phyloP scores from a whole-genome alignment of 2,329 filamentous ascomycete genomes.

The Penicillium sclerotiorum region DNA sequence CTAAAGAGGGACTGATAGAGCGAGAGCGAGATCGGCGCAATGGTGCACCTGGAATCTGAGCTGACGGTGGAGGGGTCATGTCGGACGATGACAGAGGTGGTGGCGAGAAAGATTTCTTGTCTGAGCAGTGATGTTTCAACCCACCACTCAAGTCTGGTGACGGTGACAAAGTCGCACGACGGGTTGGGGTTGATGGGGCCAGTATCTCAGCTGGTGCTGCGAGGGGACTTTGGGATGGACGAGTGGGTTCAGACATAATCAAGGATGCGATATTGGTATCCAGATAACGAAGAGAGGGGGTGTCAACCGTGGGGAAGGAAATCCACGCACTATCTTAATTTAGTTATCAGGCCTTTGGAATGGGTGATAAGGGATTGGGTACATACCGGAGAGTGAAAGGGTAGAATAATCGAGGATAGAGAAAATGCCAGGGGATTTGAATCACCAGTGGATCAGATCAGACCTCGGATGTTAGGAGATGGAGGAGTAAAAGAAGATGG shows the following conservation, averaged over 20 bases:
- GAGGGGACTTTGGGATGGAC: constrained; percentile 38
- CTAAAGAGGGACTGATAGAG: constrained; percentile 33
- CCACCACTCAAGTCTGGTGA: constrained; percentile 39
- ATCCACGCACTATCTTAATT: constrained; percentile 26
- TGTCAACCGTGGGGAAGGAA: constrained; percentile 19
- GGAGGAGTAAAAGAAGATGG: constrained; percentile 9
- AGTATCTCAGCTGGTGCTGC: constrained; percentile 43
- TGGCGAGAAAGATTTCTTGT: constrained; percentile 43
- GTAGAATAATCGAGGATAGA: too few relatives aligned
- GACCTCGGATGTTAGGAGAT: not conserved
- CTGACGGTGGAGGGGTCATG: constrained; percentile 66
- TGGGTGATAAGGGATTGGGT: constrained; percentile 12
- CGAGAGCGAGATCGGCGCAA: constrained; percentile 42
- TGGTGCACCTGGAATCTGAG: constrained; percentile 54
- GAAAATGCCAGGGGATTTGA: not conserved
- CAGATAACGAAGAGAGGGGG: constrained; percentile 1
- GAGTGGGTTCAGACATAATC: constrained; percentile 37
- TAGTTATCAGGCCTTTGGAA: constrained; percentile 17
- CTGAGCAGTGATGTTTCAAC: constrained; percentile 35
- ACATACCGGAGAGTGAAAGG: constrained; percentile 29
- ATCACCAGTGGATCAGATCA: not conserved
- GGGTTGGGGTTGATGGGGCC: constrained; percentile 38
- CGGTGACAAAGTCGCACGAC: constrained; percentile 36
- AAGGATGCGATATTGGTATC: constrained; percentile 7
- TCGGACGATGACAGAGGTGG: constrained; percentile 51